Evolutionary conservation across 2,329 filamentous ascomycete genomes (phyloP), one percentile per base, ranked within the genome.

Genomic region (Verticillium klebahnii): DNA sequence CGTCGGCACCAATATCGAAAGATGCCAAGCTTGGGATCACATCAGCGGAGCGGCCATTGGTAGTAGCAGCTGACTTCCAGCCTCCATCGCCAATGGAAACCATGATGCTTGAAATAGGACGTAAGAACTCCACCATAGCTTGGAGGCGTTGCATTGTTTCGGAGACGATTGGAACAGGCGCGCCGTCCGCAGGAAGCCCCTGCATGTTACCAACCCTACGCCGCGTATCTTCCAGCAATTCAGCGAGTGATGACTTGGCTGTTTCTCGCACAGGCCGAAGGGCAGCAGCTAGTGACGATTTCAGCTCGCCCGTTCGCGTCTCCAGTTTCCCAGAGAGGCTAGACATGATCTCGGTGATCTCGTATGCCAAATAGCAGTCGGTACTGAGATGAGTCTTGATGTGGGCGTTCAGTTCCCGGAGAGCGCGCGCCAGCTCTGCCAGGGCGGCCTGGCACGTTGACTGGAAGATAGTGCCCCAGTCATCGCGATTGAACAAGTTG

Each of bases 301-400:
- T 97, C 62, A 97, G 82, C 70, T 97, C 92, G 2, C 92, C 92
- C 0, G 93, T 96, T 64, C 89, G 88, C 5, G 85, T 84, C 65
- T 97, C 94, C 4, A 99, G 79, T 45, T 89, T 88, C 61, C 88
- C 89, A 2, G 92, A 93, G 57, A 97, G 82, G 14, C 84, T 85
- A 0, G 92, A 91, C 56, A 98, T 87, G 63, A 97, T 91, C 69
- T 97, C 94, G 36, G 96, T 91, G 36, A 98, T 91, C 72, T 99
- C 95, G 73, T 96, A 99, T 8, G 93, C 93, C 57, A 99, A 84
- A 73, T 92, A 98, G 75, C 94, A 98, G 74, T 99, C 95, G 0
- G 92, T 97, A 67, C 88, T 85, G 45, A 97, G 79, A 71, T 97
- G 93, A 50, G 85, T 80, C 72, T 93, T 93, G 75, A 98, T 93